phyloP scores from a whole-genome alignment of 2,329 filamentous ascomycete genomes.

The Xylaria sp. region DNA sequence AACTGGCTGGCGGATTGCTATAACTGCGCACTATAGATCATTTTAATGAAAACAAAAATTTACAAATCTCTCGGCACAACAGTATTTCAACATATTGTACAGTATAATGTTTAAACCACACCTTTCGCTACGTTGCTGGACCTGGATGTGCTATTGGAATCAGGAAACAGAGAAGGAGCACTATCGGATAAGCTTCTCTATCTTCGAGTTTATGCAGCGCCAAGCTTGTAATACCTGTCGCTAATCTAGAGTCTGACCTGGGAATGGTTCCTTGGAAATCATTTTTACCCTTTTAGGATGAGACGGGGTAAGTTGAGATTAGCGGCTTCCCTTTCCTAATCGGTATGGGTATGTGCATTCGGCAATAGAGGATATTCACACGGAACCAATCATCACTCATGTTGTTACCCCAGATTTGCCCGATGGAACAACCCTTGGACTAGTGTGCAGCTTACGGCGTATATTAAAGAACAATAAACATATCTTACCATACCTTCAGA shows the following conservation, averaged over 20 bases:
- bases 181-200: too few relatives aligned
- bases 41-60: too few relatives aligned
- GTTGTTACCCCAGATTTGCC: conserved; percentile 12
- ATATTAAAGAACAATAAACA: conserved; percentile 10
- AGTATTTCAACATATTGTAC: too few relatives aligned
- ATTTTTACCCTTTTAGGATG: background rate
- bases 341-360: background rate
- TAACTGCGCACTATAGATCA: too few relatives aligned
- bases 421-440: background rate
- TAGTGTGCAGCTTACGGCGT: background rate
- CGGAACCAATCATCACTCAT: conserved; percentile 1
- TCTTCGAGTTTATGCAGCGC: too few relatives aligned
- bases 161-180: too few relatives aligned
- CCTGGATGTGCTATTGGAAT: too few relatives aligned
- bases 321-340: background rate
- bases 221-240: background rate
- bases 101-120: too few relatives aligned
- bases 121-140: too few relatives aligned
- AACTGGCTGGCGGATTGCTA: too few relatives aligned
- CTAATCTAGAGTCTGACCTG: background rate
- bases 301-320: background rate
- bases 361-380: conserved; percentile 16
- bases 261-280: background rate
- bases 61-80: too few relatives aligned
- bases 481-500: background rate